phyloP scores from a whole-genome alignment of 2,329 filamentous ascomycete genomes.

The Rhytidhysteron rufulum region DNA sequence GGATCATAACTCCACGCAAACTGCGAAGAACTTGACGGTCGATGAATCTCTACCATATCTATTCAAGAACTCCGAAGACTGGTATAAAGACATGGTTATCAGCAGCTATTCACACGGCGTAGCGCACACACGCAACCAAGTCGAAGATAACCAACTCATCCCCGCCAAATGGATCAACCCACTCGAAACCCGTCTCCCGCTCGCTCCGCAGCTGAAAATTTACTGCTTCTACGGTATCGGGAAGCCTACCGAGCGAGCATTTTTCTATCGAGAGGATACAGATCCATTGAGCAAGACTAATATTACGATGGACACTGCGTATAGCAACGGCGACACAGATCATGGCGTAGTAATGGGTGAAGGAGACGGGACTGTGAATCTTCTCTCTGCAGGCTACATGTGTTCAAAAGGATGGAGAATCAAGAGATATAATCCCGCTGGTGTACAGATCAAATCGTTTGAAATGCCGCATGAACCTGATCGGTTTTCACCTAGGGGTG shows the following conservation, averaged over 20 bases:
- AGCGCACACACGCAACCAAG: slow-evolving; percentile 72
- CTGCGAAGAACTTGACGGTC: slow-evolving; percentile 71
- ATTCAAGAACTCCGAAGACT: slow-evolving; percentile 72
- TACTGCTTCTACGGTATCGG: slow-evolving; percentile 97
- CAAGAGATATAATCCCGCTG: slow-evolving; percentile 87
- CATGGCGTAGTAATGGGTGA: slow-evolving; percentile 94
- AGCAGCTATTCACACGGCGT: slow-evolving; percentile 83
- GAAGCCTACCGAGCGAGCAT: slow-evolving; percentile 87
- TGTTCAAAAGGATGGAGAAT: slow-evolving; percentile 93
- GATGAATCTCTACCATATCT: slow-evolving; percentile 74
- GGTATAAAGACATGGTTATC: slow-evolving; percentile 74
- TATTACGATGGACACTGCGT: slow-evolving; percentile 52
- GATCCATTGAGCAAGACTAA: slow-evolving; percentile 65
- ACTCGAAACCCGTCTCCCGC: slow-evolving; percentile 78
- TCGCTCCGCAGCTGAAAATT: slow-evolving; percentile 86
- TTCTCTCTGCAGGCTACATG: slow-evolving; percentile 95
- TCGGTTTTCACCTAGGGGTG: slow-evolving; percentile 76
- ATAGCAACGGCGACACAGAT: slow-evolving; percentile 55
- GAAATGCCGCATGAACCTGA: slow-evolving; percentile 98
- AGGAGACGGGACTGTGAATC: slow-evolving; percentile 90
- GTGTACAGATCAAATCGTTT: slow-evolving; percentile 74
- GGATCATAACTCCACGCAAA: slow-evolving; percentile 49
- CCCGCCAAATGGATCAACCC: slow-evolving; percentile 88
- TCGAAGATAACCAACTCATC: slow-evolving; percentile 60
- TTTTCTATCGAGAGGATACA: slow-evolving; percentile 78